Conservation (phyloP, 2,329 filamentous ascomycete species). For the Aspergillus puulaauensis region DNA sequence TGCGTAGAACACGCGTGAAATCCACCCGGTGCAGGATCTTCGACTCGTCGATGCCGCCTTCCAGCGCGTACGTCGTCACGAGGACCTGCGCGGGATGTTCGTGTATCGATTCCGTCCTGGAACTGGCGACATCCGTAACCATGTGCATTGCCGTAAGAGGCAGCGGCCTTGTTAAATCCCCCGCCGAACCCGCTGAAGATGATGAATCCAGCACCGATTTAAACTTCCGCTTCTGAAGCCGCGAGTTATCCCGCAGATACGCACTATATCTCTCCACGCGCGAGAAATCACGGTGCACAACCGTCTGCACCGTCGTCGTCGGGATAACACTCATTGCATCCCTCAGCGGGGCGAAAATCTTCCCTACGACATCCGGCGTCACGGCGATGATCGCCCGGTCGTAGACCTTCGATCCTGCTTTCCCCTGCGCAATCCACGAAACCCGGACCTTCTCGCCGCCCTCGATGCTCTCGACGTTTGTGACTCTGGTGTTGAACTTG, state of each 20-base stretch:
- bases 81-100: conserved; percentile 52
- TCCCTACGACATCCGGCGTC: conserved; percentile 53
- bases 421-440: not conserved
- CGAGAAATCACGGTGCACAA: conserved; percentile 43
- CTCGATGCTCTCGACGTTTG: conserved; percentile 4
- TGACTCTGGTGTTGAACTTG: conserved; percentile 13
- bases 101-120: conserved; percentile 54
- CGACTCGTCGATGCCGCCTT: conserved; percentile 35
- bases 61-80: conserved; percentile 54
- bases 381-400: conserved; percentile 53
- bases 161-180: not conserved
- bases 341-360: conserved; percentile 48
- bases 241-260: not conserved
- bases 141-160: conserved; percentile 10
- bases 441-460: not conserved
- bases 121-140: conserved; percentile 24
- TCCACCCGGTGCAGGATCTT: conserved; percentile 46
- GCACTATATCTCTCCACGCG: not conserved
- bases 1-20: conserved; percentile 57
- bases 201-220: not conserved
- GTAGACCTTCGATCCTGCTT: conserved; percentile 12
- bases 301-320: conserved; percentile 47
- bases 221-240: not conserved
- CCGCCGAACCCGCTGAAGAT: not conserved
- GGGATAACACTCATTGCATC: conserved; percentile 34